Evolutionary conservation across 192 early-diverging fungal species (phyloP).

Genomic region (Allomyces javanicus): DNA sequence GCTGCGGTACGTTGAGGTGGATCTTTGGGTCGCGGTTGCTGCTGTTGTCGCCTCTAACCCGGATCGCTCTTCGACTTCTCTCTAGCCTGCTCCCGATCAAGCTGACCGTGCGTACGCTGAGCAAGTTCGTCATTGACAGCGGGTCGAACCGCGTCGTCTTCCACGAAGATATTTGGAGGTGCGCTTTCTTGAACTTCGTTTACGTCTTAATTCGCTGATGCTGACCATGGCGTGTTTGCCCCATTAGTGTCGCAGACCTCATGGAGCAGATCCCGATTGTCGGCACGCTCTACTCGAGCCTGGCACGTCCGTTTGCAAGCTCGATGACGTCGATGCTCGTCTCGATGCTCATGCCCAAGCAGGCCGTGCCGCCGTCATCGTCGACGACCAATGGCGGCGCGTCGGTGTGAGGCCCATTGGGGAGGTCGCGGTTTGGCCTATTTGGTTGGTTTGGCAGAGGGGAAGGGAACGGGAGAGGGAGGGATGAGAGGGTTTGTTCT

Average conservation of each 20-base stretch:
- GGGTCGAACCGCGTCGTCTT: neutral
- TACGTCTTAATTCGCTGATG: too few species aligned
- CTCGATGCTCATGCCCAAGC: too few species aligned
- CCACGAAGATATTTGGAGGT: neutral
- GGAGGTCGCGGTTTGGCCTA: too few species aligned
- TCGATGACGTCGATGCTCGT: too few species aligned
- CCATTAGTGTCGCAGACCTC: neutral
- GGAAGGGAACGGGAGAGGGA: too few species aligned
- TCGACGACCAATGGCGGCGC: too few species aligned
- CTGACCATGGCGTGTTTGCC: neutral
- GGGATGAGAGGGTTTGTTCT: too few species aligned
- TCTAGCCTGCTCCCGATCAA: neutral
- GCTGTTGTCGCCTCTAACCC: neutral
- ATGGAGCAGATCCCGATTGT: neutral
- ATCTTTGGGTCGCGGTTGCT: neutral
- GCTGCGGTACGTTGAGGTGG: neutral
- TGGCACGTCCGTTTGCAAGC: neutral
- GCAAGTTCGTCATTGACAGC: neutral
- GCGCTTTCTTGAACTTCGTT: neutral
- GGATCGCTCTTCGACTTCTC: neutral
- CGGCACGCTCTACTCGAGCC: neutral
- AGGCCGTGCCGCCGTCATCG: too few species aligned
- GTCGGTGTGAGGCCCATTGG: too few species aligned
- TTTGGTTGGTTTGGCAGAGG: too few species aligned
- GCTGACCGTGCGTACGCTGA: neutral